phyloP scores from a whole-genome alignment of 2,329 filamentous ascomycete genomes.

The Aspergillus sp. region DNA sequence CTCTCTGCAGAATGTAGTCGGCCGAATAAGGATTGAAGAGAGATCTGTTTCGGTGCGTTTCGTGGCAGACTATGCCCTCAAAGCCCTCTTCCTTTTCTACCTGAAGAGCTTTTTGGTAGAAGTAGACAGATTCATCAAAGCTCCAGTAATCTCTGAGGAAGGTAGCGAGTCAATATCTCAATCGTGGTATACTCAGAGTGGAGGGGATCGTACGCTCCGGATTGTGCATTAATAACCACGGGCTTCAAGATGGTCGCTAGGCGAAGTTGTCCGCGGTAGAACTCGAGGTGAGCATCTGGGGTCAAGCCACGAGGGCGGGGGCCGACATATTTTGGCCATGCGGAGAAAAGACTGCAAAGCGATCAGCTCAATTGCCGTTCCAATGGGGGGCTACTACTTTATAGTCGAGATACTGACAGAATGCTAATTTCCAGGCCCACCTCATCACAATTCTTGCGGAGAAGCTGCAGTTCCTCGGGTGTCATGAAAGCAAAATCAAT shows the following conservation, averaged over 20 bases:
- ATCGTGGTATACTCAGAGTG: too few relatives aligned
- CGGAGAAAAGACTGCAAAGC: slow-evolving; percentile 17
- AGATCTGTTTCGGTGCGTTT: slow-evolving; percentile 38
- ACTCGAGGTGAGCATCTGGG: slow-evolving; percentile 17
- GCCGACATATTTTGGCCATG: slow-evolving; percentile 23
- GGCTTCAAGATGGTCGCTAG: slow-evolving; percentile 15
- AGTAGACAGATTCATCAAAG: slow-evolving; percentile 35
- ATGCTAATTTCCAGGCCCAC: slow-evolving; percentile 21
- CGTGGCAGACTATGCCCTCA: slow-evolving; percentile 33
- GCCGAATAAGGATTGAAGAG: slow-evolving; percentile 36
- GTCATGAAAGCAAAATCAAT: slow-evolving; percentile 20
- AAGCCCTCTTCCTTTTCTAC: slow-evolving; percentile 36
- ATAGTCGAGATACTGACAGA: slow-evolving; percentile 14
- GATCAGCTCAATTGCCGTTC: neutral
- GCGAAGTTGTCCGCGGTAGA: slow-evolving; percentile 21
- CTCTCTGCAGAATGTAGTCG: slow-evolving; percentile 29
- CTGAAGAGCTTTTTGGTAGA: slow-evolving; percentile 34
- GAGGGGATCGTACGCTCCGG: slow-evolving; percentile 19
- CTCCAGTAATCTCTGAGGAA: slow-evolving; percentile 33
- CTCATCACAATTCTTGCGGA: slow-evolving; percentile 20
- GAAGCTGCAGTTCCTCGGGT: slow-evolving; percentile 7
- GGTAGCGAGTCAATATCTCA: neutral
- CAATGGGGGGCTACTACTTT: too few relatives aligned
- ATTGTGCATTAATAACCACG: slow-evolving; percentile 24
- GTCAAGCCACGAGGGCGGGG: slow-evolving; percentile 20